Conservation (phyloP, 1,139 yeast genomes). For the Taphrina pruni region DNA sequence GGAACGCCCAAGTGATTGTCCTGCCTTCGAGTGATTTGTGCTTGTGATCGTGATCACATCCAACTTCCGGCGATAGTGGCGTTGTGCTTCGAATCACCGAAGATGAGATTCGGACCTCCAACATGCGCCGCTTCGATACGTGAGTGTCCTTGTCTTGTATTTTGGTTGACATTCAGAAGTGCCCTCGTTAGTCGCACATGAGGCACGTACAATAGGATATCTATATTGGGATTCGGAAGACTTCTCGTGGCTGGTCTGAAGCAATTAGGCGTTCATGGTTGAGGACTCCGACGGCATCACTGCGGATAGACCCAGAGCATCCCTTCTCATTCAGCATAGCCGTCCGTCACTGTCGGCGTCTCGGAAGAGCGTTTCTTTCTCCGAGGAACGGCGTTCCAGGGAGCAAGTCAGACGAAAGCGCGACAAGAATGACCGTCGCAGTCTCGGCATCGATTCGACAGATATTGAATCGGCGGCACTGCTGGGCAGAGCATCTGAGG, state of each 20-base stretch:
- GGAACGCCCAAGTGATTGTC: too few species aligned
- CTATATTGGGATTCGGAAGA: too few species aligned
- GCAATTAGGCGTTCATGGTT: not conserved
- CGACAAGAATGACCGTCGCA: not conserved
- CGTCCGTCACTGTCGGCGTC: conserved; percentile 15
- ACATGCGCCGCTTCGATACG: too few species aligned
- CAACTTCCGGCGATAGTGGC: too few species aligned
- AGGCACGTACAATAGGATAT: too few species aligned
- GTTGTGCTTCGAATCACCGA: too few species aligned
- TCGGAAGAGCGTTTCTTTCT: conserved; percentile 9
- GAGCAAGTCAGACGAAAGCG: conserved; percentile 1
- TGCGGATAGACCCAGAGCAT: not conserved
- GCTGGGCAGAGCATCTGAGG: conserved; percentile 7
- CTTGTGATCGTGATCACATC: too few species aligned
- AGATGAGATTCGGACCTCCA: too few species aligned
- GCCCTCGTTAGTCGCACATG: too few species aligned
- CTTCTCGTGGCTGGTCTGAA: not conserved
- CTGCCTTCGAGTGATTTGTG: too few species aligned
- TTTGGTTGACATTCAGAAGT: too few species aligned
- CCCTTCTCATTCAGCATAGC: not conserved
- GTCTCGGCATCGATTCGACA: not conserved
- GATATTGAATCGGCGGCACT: conserved; percentile 10
- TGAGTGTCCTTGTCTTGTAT: too few species aligned
- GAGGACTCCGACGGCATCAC: not conserved
- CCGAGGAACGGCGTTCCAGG: not conserved